phyloP scores from a whole-genome alignment of 1,284 basidiomycete species.

The Austroboletus novae-zelandiae region DNA sequence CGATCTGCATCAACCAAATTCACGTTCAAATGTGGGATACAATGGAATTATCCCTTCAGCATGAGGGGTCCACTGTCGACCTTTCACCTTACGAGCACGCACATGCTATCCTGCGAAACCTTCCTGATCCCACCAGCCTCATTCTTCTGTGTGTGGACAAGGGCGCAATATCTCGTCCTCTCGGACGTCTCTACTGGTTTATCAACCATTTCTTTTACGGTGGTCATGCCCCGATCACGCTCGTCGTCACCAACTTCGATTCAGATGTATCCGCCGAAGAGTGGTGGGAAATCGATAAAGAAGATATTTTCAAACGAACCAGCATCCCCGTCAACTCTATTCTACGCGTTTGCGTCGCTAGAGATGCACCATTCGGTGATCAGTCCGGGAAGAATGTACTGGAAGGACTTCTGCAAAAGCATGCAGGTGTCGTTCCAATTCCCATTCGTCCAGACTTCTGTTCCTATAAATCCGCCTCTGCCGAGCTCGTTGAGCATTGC shows the following conservation, averaged over 20 bases:
- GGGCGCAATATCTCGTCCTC: background rate
- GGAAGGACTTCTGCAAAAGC: background rate
- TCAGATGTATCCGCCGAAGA: constrained; percentile 1
- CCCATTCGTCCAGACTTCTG: background rate
- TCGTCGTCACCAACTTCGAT: constrained; percentile 31
- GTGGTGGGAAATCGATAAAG: constrained; percentile 8
- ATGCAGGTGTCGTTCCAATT: too few relatives aligned
- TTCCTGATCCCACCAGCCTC: constrained; percentile 3
- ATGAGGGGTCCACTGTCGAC: background rate
- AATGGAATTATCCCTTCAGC: background rate
- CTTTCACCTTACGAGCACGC: constrained; percentile 12
- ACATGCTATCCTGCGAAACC: constrained; percentile 1
- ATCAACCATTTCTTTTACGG: constrained; percentile 10
- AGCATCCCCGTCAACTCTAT: background rate
- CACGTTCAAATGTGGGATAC: background rate
- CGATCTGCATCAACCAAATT: background rate
- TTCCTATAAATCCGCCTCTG: background rate
- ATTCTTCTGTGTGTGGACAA: constrained; percentile 8
- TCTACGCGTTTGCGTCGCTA: background rate
- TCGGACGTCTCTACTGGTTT: constrained; percentile 4
- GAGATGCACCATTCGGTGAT: background rate
- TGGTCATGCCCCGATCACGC: constrained; percentile 23
- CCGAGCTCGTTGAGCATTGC: background rate
- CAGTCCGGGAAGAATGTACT: background rate
- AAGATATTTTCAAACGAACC: background rate